Conservation (phyloP, 2,329 filamentous ascomycete genomes). For the Lecanoromycetidae sp. region DNA sequence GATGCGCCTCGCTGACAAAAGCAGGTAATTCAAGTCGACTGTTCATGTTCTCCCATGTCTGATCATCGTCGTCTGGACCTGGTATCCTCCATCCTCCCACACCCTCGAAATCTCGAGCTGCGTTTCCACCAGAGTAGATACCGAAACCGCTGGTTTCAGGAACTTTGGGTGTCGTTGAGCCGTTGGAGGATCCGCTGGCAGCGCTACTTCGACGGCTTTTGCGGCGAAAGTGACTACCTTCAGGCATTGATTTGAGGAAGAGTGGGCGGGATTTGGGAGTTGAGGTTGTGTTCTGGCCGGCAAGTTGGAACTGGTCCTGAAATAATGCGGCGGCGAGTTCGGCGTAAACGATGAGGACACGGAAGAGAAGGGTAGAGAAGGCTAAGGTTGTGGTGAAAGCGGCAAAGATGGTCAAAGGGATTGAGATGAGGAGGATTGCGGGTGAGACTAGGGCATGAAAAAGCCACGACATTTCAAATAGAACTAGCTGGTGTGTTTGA, state of each 20-base stretch:
- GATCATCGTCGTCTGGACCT: conserved; percentile 25
- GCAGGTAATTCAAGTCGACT: conserved; percentile 27
- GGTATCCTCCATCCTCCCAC: conserved; percentile 30
- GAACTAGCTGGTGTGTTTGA: background rate
- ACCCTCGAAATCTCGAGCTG: conserved; percentile 33
- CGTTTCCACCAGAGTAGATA: conserved; percentile 24
- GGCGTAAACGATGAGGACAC: conserved; percentile 50
- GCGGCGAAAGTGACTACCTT: background rate
- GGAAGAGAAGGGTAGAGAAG: conserved; percentile 48
- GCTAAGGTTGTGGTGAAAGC: conserved; percentile 51
- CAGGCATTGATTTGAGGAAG: background rate
- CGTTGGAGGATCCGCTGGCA: conserved; percentile 16
- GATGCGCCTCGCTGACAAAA: conserved; percentile 4
- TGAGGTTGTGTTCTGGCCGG: conserved; percentile 20
- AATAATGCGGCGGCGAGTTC: conserved; percentile 49
- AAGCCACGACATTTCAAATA: conserved; percentile 21
- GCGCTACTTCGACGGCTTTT: conserved; percentile 15
- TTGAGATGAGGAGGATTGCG: conserved; percentile 49
- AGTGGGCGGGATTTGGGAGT: background rate
- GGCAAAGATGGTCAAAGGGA: conserved; percentile 52
- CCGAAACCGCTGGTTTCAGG: conserved; percentile 21
- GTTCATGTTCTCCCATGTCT: conserved; percentile 30
- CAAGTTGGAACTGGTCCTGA: conserved; percentile 44
- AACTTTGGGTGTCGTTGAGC: conserved; percentile 15
- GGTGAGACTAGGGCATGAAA: conserved; percentile 42